Evolutionary conservation across 805 yeast species (phyloP), one percentile per base, ranked within the genome.

Genomic region (Candida ovalis): DNA sequence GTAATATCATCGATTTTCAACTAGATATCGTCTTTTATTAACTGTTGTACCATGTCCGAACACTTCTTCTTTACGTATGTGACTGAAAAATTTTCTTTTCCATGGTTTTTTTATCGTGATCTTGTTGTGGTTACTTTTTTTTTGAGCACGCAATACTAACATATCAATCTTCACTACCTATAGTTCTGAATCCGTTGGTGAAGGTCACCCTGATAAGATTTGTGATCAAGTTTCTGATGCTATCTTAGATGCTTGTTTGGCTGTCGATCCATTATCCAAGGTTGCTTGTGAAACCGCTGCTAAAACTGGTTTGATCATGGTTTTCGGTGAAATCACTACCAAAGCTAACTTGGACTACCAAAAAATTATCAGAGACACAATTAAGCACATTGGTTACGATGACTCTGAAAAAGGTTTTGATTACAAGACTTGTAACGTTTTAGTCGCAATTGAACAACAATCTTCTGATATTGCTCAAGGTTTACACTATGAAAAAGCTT

Each of bases 221-320:
- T 95, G 99, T 78, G 99, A 94, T 76, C 99, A 94, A 80, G 97
- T 94, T 60, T 86, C 96, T 49, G 99, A 94, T 70, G 99, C 99
- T 65, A 88, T 94, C 66, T 81, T 94, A 62, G 99, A 94, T 68
- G 99, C 99, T 60, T 92, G 98, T 80, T 78, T 94, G 63, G 82
- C 88, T 48, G 95, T 77, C 61, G 99, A 94, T 74, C 99, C 99
- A 54, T 80, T 88, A 63, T 94, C 99, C 61, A 94, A 94, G 80
- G 99, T 94, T 70, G 99, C 97, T 43, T 94, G 99, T 80, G 99
- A 94, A 76, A 88, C 99, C 52, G 98, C 99, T 58, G 86, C 98
- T 64, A 94, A 94, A 80, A 94, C 99, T 58, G 99, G 99, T 78
- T 84, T 94, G 96, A 90, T 94, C 68, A 87, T 94, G 95, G 97